A percentile compares a stretch with the other conserved stretches of the same genome.
Conservation (phyloP, 1,284 basidiomycete species). For the Ustilago loliicola region DNA sequence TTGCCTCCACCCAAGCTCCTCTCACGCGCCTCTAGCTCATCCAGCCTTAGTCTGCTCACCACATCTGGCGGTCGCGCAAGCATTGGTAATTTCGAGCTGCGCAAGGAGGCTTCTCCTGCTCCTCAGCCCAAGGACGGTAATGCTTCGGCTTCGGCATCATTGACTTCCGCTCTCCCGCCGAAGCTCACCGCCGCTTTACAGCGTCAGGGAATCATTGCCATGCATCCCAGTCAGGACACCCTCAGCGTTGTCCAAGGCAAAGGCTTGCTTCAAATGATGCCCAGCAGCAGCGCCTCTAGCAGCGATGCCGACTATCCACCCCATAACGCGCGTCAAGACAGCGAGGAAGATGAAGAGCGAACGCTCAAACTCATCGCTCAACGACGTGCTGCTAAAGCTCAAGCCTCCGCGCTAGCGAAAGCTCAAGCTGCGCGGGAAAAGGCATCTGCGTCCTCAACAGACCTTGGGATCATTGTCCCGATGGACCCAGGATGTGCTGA, state of each 20-base stretch:
- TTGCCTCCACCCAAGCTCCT: constrained; percentile 47
- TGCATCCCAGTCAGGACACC: constrained; percentile 16
- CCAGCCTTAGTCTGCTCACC: constrained; percentile 54
- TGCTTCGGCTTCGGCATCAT: background rate
- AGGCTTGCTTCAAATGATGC: constrained; percentile 63
- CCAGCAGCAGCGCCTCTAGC: constrained; percentile 60
- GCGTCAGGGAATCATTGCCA: constrained; percentile 54
- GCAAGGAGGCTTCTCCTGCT: constrained; percentile 22
- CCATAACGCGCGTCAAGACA: constrained; percentile 15
- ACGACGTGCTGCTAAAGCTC: constrained; percentile 54
- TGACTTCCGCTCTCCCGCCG: constrained; percentile 47
- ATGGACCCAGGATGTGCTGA: constrained; percentile 40
- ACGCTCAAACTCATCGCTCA: constrained; percentile 64
- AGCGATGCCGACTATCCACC: constrained; percentile 41
- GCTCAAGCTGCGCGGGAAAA: constrained; percentile 29
- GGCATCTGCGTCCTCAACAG: constrained; percentile 1
- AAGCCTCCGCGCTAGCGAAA: constrained; percentile 33
- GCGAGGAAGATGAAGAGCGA: constrained; percentile 66
- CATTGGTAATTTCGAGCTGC: constrained; percentile 36
- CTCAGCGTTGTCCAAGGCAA: constrained; percentile 5
- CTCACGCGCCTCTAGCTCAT: constrained; percentile 51
- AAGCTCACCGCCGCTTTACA: constrained; percentile 45
- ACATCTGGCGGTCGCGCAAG: constrained; percentile 55
- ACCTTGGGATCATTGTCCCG: constrained; percentile 10
- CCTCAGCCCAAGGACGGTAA: constrained; percentile 11